These are phyloP conservation scores for Kazachstania taianensis DNA, from an alignment of 805 yeast genomes.

Conservation along the genomic window DNA sequence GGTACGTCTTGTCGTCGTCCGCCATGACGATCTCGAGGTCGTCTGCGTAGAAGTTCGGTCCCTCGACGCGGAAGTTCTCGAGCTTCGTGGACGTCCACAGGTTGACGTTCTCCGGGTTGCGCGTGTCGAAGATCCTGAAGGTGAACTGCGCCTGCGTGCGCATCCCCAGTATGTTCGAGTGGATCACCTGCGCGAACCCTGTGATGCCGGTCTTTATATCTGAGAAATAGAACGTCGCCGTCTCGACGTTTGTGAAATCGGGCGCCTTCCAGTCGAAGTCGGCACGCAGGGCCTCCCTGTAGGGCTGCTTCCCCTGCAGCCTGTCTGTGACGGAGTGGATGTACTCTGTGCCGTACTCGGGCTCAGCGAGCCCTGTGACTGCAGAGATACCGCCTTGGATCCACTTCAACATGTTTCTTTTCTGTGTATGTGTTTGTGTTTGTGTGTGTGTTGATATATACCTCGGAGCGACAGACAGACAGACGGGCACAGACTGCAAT, in stretches of 20 bases:
- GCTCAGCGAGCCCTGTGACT: conserved; percentile 94
- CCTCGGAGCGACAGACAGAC: background rate
- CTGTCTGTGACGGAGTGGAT: conserved; percentile 71
- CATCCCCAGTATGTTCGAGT: conserved; percentile 81
- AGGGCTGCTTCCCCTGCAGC: conserved; percentile 48
- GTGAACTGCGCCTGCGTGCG: conserved; percentile 91
- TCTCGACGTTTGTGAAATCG: conserved; percentile 81
- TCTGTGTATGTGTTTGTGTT: background rate
- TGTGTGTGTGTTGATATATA: background rate
- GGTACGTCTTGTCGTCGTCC: conserved; percentile 43
- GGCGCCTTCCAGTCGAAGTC: conserved; percentile 76
- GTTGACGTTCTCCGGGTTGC: conserved; percentile 19
- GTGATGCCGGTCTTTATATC: conserved; percentile 50
- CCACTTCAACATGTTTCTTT: conserved; percentile 55
- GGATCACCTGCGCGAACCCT: conserved; percentile 92
- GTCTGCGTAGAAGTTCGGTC: conserved; percentile 73
- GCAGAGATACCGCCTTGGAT: conserved; percentile 83
- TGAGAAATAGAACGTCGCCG: conserved; percentile 82
- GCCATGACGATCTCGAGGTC: conserved; percentile 52
- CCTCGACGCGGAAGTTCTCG: conserved; percentile 64
- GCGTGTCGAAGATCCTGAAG: conserved; percentile 53
- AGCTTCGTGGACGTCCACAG: conserved; percentile 89
- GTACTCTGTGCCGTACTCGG: conserved; percentile 89
- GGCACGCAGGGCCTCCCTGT: conserved; percentile 43
- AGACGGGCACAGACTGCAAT: background rate